Conservation (phyloP, 208 protist species). For the Wallacemonas sp. region DNA sequence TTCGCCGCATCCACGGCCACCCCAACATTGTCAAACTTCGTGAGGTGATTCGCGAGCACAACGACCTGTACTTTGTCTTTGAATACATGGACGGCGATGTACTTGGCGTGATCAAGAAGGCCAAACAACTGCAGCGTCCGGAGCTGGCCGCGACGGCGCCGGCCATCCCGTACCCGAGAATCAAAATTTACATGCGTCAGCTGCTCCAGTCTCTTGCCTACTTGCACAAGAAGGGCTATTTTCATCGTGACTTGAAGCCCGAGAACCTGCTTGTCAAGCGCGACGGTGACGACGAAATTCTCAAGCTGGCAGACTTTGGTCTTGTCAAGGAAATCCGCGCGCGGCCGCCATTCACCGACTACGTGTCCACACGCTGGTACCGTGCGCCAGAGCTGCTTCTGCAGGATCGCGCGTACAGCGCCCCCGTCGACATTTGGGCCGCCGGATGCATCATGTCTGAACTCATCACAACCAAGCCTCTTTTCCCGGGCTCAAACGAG, state of each 20-base stretch:
- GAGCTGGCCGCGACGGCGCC: slow-evolving; percentile 26
- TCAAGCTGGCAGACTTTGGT: slow-evolving; percentile 97
- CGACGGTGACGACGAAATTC: slow-evolving; percentile 66
- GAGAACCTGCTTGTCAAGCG: slow-evolving; percentile 96
- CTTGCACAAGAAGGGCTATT: slow-evolving; percentile 96
- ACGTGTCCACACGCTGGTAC: slow-evolving; percentile 99
- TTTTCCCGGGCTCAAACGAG: slow-evolving; percentile 94
- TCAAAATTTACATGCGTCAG: slow-evolving; percentile 92
- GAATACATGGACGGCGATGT: slow-evolving; percentile 98
- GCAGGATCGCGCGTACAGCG: slow-evolving; percentile 94
- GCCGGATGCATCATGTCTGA: slow-evolving; percentile 98
- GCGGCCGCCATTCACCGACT: slow-evolving; percentile 92
- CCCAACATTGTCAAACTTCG: slow-evolving; percentile 97
- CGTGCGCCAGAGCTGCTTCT: slow-evolving; percentile 98
- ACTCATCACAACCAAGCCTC: slow-evolving; percentile 95
- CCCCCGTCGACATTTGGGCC: slow-evolving; percentile 96
- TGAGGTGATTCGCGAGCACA: slow-evolving; percentile 97
- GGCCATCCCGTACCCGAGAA: slow-evolving; percentile 80
- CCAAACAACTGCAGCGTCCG: slow-evolving; percentile 63
- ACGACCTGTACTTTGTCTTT: slow-evolving; percentile 97
- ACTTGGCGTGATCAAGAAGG: slow-evolving; percentile 94
- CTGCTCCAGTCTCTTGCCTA: slow-evolving; percentile 94
- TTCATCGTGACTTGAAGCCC: slow-evolving; percentile 97
- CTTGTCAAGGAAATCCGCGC: slow-evolving; percentile 63
- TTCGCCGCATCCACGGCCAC: slow-evolving; percentile 94